These are phyloP conservation scores for Pythium dissimile DNA, from an alignment of 352 stramenopile species.

Conservation along the genomic window DNA sequence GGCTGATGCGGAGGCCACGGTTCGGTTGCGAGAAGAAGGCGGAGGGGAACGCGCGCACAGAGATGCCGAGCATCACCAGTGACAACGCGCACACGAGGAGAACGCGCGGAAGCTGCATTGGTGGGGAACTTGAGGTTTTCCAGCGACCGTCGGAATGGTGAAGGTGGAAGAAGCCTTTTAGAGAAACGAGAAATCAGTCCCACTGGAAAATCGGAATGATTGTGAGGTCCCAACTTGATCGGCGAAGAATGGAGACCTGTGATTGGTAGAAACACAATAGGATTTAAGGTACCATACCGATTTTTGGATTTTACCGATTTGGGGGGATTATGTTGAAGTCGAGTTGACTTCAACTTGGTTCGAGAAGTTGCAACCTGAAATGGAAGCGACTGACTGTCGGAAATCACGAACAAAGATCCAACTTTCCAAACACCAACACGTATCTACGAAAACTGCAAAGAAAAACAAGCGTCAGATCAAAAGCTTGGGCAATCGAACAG, in stretches of 20 bases:
- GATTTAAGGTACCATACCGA: neutral
- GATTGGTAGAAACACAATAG: constrained; percentile 7
- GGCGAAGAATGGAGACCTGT: neutral
- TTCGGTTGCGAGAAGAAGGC: neutral
- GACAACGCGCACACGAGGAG: neutral
- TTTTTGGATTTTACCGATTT: too few relatives aligned
- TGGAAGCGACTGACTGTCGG: too few relatives aligned
- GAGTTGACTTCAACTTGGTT: constrained; percentile 3
- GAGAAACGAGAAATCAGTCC: too few relatives aligned
- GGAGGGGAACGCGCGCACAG: constrained; percentile 1
- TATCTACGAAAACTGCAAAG: neutral
- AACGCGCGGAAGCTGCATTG: neutral
- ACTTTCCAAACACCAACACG: neutral
- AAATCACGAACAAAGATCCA: too few relatives aligned
- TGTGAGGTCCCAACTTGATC: neutral
- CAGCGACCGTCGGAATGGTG: neutral
- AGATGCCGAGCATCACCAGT: neutral
- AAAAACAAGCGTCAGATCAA: neutral
- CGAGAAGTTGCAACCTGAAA: too few relatives aligned
- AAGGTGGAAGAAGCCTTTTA: neutral
- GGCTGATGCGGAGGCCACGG: constrained; percentile 1
- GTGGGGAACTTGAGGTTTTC: neutral
- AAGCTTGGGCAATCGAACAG: neutral
- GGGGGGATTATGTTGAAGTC: too few relatives aligned
- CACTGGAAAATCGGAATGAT: too few relatives aligned